Evolutionary conservation across 2,329 filamentous ascomycete species (phyloP).

Genomic region (Aspergillus hortae): DNA sequence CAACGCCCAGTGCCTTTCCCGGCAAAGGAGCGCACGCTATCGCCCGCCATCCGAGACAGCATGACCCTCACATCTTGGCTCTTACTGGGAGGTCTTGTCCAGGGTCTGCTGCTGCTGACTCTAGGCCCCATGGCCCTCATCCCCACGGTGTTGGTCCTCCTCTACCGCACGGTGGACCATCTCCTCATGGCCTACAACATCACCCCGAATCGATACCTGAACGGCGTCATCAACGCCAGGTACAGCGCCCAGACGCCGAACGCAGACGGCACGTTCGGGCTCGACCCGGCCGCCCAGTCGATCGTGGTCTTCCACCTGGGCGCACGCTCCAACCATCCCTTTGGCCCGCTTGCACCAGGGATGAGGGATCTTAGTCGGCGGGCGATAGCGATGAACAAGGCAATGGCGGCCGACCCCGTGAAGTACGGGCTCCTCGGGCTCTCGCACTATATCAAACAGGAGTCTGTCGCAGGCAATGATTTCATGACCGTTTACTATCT

Average conservation of each 20-base stretch:
- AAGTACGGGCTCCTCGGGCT: slow-evolving; percentile 10
- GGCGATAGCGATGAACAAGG: slow-evolving; percentile 34
- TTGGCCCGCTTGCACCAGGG: slow-evolving; percentile 42
- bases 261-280: slow-evolving; percentile 31
- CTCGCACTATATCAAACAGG: slow-evolving; percentile 29
- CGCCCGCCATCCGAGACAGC: slow-evolving; percentile 26
- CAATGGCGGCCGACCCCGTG: slow-evolving; percentile 2
- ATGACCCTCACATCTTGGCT: slow-evolving; percentile 42
- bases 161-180: slow-evolving; percentile 30
- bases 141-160: slow-evolving; percentile 31
- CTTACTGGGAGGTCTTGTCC: slow-evolving; percentile 36
- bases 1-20: background rate
- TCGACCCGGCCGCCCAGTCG: slow-evolving; percentile 44
- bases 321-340: slow-evolving; percentile 34
- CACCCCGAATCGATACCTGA: slow-evolving; percentile 38
- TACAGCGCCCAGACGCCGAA: slow-evolving; percentile 39
- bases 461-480: slow-evolving; percentile 33
- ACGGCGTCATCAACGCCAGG: slow-evolving; percentile 32
- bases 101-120: slow-evolving; percentile 32
- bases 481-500: slow-evolving; percentile 41
- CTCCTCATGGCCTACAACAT: slow-evolving; percentile 30
- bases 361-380: slow-evolving; percentile 20
- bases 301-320: slow-evolving; percentile 38
- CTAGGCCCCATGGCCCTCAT: slow-evolving; percentile 30
- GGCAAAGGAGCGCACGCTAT: background rate